These are phyloP conservation scores for Clarireedia paspali DNA, from an alignment of 2,329 filamentous ascomycete species.

Conservation along the genomic window DNA sequence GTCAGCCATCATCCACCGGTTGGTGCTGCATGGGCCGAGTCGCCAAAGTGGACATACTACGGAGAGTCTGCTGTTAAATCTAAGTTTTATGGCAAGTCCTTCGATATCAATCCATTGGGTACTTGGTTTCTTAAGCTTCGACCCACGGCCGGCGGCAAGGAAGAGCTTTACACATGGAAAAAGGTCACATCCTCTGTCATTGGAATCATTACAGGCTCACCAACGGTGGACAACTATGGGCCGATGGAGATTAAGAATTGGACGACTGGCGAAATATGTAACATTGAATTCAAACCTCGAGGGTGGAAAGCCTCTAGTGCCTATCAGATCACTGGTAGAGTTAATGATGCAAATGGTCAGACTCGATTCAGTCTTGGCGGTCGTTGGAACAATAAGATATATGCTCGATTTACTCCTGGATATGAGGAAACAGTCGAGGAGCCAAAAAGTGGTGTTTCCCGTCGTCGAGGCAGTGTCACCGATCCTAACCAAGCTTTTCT, in stretches of 20 bases:
- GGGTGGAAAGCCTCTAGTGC: slow-evolving; percentile 94
- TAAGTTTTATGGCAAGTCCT: slow-evolving; percentile 96
- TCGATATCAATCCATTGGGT: slow-evolving; percentile 91
- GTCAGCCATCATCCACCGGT: slow-evolving; percentile 96
- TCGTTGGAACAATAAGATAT: slow-evolving; percentile 95
- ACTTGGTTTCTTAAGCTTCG: slow-evolving; percentile 93
- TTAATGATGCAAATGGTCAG: slow-evolving; percentile 69
- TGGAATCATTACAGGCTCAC: slow-evolving; percentile 94
- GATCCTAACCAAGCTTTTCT: slow-evolving; percentile 74
- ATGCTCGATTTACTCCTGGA: slow-evolving; percentile 85
- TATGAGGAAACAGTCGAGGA: slow-evolving; percentile 69
- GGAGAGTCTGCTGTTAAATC: slow-evolving; percentile 93
- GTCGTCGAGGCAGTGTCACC: slow-evolving; percentile 42
- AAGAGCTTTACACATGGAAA: slow-evolving; percentile 96
- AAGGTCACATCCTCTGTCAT: slow-evolving; percentile 98
- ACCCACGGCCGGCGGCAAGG: slow-evolving; percentile 64
- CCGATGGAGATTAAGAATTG: slow-evolving; percentile 96
- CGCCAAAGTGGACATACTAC: slow-evolving; percentile 93
- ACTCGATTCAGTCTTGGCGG: slow-evolving; percentile 87
- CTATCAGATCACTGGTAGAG: slow-evolving; percentile 80
- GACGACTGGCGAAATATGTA: slow-evolving; percentile 86
- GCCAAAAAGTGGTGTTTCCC: slow-evolving; percentile 34
- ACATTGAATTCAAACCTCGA: slow-evolving; percentile 86
- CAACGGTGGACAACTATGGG: slow-evolving; percentile 96
- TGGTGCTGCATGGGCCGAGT: slow-evolving; percentile 87